phyloP scores from a whole-genome alignment of 371 early-diverging fungal species.

The Umbelopsis sp. region DNA sequence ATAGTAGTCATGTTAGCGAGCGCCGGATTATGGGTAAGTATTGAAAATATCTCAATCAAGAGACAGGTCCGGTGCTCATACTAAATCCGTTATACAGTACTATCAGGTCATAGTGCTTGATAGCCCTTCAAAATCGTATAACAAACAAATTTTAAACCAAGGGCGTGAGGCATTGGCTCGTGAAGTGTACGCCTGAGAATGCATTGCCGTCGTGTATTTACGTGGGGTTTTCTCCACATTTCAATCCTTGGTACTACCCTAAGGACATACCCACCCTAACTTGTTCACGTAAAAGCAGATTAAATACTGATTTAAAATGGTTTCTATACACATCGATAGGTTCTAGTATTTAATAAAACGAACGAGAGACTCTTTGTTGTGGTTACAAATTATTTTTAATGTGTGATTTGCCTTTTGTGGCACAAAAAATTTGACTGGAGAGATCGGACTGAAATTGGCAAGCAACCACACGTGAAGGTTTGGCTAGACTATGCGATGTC shows the following conservation, averaged over 20 bases:
- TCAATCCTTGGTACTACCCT: background rate
- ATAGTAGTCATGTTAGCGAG: slow-evolving; percentile 38
- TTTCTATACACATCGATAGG: background rate
- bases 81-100: slow-evolving; percentile 26
- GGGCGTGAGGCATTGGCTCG: slow-evolving; percentile 41
- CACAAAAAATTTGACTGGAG: slow-evolving; percentile 17
- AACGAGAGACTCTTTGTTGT: background rate
- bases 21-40: slow-evolving; percentile 42
- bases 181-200: slow-evolving; percentile 33
- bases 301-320: too few species aligned
- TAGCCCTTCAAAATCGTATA: slow-evolving; percentile 44
- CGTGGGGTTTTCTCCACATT: background rate
- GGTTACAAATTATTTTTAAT: background rate
- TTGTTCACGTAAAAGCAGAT: too few species aligned
- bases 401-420: slow-evolving; percentile 3
- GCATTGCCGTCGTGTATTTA: background rate
- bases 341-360: too few species aligned
- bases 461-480: slow-evolving; percentile 10
- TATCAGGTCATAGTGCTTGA: slow-evolving; percentile 41
- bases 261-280: background rate
- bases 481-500: background rate
- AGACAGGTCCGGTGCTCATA: background rate
- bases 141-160: slow-evolving; percentile 37
- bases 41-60: too few species aligned
- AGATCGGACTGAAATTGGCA: slow-evolving; percentile 14